Evolutionary conservation across 1,284 basidiomycete species (phyloP), one percentile per base, ranked within the genome.

Genomic region (Ganoderma sinense): DNA sequence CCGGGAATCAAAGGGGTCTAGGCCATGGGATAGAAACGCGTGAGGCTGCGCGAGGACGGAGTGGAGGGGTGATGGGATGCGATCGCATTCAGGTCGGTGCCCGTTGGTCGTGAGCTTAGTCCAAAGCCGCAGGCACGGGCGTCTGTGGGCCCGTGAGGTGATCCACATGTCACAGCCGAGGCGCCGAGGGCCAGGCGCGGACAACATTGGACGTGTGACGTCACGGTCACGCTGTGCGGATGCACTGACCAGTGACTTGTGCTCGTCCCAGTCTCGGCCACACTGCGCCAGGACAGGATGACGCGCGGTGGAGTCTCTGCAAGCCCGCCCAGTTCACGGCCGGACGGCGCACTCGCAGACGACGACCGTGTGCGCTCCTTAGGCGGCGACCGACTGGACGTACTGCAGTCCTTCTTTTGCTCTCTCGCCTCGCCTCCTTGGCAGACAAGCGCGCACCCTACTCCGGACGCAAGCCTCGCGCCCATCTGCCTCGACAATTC

Each of bases 161-260:
- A 51, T 48, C 48, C 48, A 26, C 48, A 26, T 51, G 48, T 51
- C 23, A 51, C 48, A 14, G 23, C 48, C 23, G 8, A 48, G 45
- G 51, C 26, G 51, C 11, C 51, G 53, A 26, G 43, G 18, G 39
- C 14, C 48, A 7, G 18, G 23, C 23, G 4, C 2, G 10, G 55
- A n/a, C n/a, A n/a, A 68, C 41, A 53, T 48, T 43, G 16, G 67
- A 65, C 69, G 69, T 64, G 69, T 71, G 69, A 73, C 69, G 69
- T 73, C 69, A 71, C 72, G 33, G 72, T 71, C 70, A 71, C 71
- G 3, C 36, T 7, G n/a, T n/a, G n/a, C 33, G 33, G 6, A 10
- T 36, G 36, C 36, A 36, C 1, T 36, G 36, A 36, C 7, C 36
- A 36, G 36, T n/a, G 36, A 36, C 36, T 7, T 6, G 2, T 7